Conservation (phyloP, 2,329 filamentous ascomycete species). For the Fusarium sp. region DNA sequence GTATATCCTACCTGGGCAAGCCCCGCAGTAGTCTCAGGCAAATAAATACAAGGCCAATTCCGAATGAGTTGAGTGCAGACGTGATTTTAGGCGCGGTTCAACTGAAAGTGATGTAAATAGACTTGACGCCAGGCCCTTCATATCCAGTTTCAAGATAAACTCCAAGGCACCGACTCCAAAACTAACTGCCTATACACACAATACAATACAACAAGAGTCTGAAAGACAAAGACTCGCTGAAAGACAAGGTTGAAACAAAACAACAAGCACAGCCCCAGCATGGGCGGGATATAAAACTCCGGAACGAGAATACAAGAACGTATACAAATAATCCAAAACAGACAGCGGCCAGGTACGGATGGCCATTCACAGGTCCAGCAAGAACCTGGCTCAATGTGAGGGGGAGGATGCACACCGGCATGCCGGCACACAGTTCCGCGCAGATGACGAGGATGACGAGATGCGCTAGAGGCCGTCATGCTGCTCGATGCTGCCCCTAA, state of each 20-base stretch:
- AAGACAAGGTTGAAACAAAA: not conserved
- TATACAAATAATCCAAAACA: not conserved
- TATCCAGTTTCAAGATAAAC: not conserved
- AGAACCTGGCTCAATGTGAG: not conserved
- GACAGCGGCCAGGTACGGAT: not conserved
- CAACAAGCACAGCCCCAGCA: constrained; percentile 2
- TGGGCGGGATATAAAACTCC: constrained; percentile 32
- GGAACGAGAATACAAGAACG: constrained; percentile 1
- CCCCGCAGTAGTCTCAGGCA: constrained; percentile 51
- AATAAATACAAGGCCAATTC: constrained; percentile 47
- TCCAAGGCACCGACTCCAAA: not conserved
- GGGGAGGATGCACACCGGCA: not conserved
- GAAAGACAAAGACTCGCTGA: not conserved
- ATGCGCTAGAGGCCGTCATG: constrained; percentile 42
- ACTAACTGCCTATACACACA: not conserved
- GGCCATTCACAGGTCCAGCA: not conserved
- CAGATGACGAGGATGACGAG: not conserved
- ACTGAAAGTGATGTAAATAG: not conserved
- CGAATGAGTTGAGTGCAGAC: constrained; percentile 5
- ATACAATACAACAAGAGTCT: not conserved
- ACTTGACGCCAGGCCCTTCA: not conserved
- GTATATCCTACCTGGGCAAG: constrained; percentile 44
- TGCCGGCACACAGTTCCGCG: not conserved
- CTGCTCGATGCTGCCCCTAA: constrained; percentile 44
- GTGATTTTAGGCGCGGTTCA: not conserved